phyloP scores from a whole-genome alignment of 768 basidiomycete genomes.

The Hericium rajendrae region DNA sequence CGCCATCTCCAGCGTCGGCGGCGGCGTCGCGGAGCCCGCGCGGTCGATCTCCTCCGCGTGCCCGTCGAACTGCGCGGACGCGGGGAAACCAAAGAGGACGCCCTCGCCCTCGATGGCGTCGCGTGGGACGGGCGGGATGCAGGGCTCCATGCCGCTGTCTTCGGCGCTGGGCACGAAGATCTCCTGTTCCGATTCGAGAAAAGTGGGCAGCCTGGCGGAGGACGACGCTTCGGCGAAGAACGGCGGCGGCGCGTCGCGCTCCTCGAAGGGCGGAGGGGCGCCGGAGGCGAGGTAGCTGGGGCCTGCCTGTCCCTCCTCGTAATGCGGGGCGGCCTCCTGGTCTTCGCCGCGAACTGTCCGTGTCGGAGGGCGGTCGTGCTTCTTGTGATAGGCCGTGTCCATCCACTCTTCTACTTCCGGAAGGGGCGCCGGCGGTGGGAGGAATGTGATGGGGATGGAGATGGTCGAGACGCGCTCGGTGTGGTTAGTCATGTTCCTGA shows the following conservation, averaged over 20 bases:
- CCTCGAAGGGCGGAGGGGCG: conserved; percentile 80
- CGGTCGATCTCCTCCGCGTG: conserved; percentile 53
- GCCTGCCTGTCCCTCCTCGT: conserved; percentile 64
- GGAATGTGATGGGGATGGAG: conserved; percentile 58
- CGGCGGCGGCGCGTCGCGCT: conserved; percentile 72
- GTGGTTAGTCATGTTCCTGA: conserved; percentile 60
- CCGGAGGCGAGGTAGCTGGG: conserved; percentile 56
- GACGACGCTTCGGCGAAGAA: conserved; percentile 33
- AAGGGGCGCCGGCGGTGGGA: conserved; percentile 70
- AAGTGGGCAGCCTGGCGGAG: conserved; percentile 50
- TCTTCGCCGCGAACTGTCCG: conserved; percentile 67
- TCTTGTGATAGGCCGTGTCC: conserved; percentile 76
- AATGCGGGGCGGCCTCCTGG: conserved; percentile 51
- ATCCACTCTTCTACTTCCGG: conserved; percentile 67
- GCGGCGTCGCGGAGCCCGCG: conserved; percentile 56
- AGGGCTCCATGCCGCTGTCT: conserved; percentile 26
- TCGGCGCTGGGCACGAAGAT: conserved; percentile 49
- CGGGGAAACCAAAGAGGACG: conserved; percentile 60
- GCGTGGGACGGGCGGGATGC: conserved; percentile 21
- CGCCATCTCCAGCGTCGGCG: conserved; percentile 70
- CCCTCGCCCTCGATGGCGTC: conserved; percentile 62
- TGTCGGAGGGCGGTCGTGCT: conserved; percentile 73
- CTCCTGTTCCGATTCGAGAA: conserved; percentile 73
- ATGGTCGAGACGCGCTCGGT: conserved; percentile 60
- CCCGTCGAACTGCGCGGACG: conserved; percentile 73